phyloP scores from a whole-genome alignment of 2,329 filamentous ascomycete genomes.

The Paecilomyces variotii region DNA sequence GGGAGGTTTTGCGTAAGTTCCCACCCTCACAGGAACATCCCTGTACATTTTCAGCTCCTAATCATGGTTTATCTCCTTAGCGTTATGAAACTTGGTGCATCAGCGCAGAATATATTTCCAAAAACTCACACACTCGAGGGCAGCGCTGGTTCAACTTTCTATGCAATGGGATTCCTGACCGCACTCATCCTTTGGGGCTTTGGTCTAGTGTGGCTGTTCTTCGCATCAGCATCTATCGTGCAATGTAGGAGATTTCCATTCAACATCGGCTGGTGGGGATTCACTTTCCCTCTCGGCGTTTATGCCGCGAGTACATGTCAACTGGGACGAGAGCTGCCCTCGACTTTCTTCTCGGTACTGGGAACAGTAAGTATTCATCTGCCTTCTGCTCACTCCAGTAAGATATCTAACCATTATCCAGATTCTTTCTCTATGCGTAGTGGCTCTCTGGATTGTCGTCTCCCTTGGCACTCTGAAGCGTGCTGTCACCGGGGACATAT shows the following conservation, averaged over 20 bases:
- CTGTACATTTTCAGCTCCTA: slow-evolving; percentile 1
- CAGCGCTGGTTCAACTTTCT: slow-evolving; percentile 24
- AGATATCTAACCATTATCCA: slow-evolving; percentile 8
- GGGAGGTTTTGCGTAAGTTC: slow-evolving; percentile 49
- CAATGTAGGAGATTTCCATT: slow-evolving; percentile 43
- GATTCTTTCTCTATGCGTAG: slow-evolving; percentile 45
- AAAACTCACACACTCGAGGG: slow-evolving; percentile 23
- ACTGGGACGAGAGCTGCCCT: slow-evolving; percentile 45
- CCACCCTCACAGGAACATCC: background rate
- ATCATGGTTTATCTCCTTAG: slow-evolving; percentile 5
- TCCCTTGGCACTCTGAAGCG: slow-evolving; percentile 42
- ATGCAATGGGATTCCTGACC: slow-evolving; percentile 27
- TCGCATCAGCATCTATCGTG: slow-evolving; percentile 28
- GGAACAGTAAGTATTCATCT: slow-evolving; percentile 36
- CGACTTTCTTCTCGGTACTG: slow-evolving; percentile 48
- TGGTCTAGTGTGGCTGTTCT: slow-evolving; percentile 33
- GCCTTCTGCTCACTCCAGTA: background rate
- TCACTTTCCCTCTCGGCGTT: slow-evolving; percentile 53
- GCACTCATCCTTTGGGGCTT: slow-evolving; percentile 34
- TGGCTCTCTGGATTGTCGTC: slow-evolving; percentile 50
- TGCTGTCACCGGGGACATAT: slow-evolving; percentile 42
- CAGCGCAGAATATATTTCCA: slow-evolving; percentile 32
- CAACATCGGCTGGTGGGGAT: slow-evolving; percentile 58
- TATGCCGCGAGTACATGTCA: slow-evolving; percentile 41
- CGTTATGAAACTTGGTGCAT: slow-evolving; percentile 44